Evolutionary conservation across 768 basidiomycete genomes (phyloP).

Genomic region (Trichaptum fuscoviolaceum): DNA sequence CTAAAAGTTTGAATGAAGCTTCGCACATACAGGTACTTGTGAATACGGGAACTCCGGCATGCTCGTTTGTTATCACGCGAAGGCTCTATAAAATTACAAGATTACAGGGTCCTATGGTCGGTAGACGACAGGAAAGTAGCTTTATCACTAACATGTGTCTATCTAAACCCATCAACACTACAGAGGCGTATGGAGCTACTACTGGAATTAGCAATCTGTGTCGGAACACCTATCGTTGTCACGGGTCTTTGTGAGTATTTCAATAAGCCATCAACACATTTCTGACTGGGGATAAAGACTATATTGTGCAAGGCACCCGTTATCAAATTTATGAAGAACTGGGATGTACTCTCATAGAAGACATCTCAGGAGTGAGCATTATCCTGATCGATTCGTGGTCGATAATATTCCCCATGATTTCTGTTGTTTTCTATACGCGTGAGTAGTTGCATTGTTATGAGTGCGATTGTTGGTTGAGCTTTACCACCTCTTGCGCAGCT

Average conservation of each 20-base stretch:
- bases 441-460: not conserved
- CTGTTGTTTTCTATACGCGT: not conserved
- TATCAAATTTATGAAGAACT: not conserved
- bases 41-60: conserved; percentile 32
- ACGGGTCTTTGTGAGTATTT: not conserved
- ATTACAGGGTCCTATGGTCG: conserved; percentile 46
- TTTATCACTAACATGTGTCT: not conserved
- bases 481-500: not conserved
- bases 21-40: conserved; percentile 31
- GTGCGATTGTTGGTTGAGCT: not conserved
- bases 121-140: conserved; percentile 37
- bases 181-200: not conserved
- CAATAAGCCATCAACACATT: not conserved
- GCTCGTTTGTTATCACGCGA: conserved; percentile 42
- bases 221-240: not conserved
- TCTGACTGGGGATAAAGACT: not conserved
- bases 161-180: not conserved
- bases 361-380: not conserved
- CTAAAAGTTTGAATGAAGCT: conserved; percentile 21
- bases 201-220: not conserved
- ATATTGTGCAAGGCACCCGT: not conserved
- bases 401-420: no score
- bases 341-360: not conserved
- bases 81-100: conserved; percentile 45
- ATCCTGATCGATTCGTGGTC: no score